A percentile compares a stretch with the other conserved stretches of the same genome.
Conservation (phyloP, 805 yeast species). For the Scheffersomyces amazonensis region DNA sequence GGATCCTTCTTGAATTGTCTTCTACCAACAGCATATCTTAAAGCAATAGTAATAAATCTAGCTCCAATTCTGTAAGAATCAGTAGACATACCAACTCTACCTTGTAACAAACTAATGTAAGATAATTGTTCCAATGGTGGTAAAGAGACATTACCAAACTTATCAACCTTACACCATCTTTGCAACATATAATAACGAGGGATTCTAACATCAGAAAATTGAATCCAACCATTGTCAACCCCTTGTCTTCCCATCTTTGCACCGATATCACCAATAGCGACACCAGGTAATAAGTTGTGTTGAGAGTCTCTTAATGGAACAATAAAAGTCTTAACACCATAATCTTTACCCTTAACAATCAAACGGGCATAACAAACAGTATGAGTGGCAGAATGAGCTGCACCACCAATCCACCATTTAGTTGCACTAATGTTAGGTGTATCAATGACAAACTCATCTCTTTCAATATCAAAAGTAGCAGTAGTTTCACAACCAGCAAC, state of each 20-base stretch:
- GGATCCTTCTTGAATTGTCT: constrained; percentile 39
- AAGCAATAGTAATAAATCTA: constrained; percentile 40
- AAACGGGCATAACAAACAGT: constrained; percentile 40
- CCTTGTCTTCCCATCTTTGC: constrained; percentile 50
- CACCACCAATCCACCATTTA: constrained; percentile 52
- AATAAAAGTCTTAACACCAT: constrained; percentile 45
- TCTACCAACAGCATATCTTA: constrained; percentile 45
- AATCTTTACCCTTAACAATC: constrained; percentile 41
- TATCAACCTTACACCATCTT: constrained; percentile 38
- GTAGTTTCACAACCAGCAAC: constrained; percentile 57
- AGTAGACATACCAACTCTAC: constrained; percentile 43
- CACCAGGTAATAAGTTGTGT: constrained; percentile 43
- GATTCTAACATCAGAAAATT: constrained; percentile 40
- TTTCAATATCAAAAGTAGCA: constrained; percentile 41
- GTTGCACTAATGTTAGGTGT: constrained; percentile 49
- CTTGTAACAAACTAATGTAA: constrained; percentile 42
- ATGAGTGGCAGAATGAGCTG: constrained; percentile 47
- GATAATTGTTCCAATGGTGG: constrained; percentile 47
- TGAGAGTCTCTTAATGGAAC: constrained; percentile 45
- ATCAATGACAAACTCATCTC: constrained; percentile 41
- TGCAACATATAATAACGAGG: constrained; percentile 47
- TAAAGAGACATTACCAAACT: constrained; percentile 37
- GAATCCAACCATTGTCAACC: constrained; percentile 49
- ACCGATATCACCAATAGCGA: constrained; percentile 46
- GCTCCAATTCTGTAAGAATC: constrained; percentile 44